Evolutionary conservation across 306 rosid species (phyloP).

Genomic region (Vicia sativa): DNA sequence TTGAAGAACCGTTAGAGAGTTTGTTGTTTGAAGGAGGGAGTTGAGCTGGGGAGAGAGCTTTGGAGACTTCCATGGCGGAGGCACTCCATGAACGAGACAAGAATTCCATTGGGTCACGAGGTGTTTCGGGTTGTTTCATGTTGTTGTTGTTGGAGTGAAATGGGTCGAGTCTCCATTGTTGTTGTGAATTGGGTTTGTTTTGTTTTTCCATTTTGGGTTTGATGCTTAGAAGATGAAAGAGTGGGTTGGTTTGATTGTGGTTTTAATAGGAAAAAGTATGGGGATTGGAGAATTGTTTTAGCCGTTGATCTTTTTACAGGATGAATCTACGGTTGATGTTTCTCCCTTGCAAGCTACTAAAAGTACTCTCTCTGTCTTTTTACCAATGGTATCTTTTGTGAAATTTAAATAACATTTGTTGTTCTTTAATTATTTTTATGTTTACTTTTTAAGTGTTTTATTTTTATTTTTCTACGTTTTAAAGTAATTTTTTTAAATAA

Average conservation of each 20-base stretch:
- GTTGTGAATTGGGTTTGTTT: slow-evolving; percentile 37
- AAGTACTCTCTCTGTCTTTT: too few relatives aligned
- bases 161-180: slow-evolving; percentile 61
- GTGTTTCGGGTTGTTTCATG: slow-evolving; percentile 60
- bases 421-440: too few relatives aligned
- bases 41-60: slow-evolving; percentile 66
- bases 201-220: slow-evolving; percentile 49
- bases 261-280: slow-evolving; percentile 12
- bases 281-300: neutral
- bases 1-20: neutral
- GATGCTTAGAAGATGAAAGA: slow-evolving; percentile 2
- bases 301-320: neutral
- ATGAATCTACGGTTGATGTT: neutral
- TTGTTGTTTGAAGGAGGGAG: slow-evolving; percentile 19
- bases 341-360: neutral
- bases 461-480: too few relatives aligned
- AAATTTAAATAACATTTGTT: too few relatives aligned
- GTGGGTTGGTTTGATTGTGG: slow-evolving; percentile 1
- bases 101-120: slow-evolving; percentile 84
- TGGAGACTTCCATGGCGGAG: slow-evolving; percentile 84
- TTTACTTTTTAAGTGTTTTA: too few relatives aligned
- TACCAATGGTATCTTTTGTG: too few relatives aligned
- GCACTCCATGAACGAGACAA: slow-evolving; percentile 92
- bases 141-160: slow-evolving; percentile 31
- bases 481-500: too few relatives aligned